These are phyloP conservation scores for Coriolopsis trogii DNA, from an alignment of 1,284 basidiomycete species.

Conservation along the genomic window DNA sequence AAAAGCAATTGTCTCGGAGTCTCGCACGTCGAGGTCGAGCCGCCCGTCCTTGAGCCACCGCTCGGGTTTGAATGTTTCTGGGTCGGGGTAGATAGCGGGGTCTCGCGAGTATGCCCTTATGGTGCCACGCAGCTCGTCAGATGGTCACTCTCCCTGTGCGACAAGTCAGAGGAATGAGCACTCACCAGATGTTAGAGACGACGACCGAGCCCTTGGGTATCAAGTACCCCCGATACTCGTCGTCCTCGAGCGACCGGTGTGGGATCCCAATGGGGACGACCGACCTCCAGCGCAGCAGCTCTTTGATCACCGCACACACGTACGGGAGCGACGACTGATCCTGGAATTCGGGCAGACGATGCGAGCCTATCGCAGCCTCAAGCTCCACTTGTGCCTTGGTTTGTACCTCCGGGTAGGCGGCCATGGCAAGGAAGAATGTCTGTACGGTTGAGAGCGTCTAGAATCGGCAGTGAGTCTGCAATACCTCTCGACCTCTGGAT, in stretches of 20 bases:
- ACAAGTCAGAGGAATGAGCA: background rate
- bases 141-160: background rate
- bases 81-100: slow-evolving; percentile 34
- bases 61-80: slow-evolving; percentile 39
- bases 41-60: slow-evolving; percentile 39
- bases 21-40: slow-evolving; percentile 31
- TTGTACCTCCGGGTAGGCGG: slow-evolving; percentile 38
- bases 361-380: slow-evolving; percentile 20
- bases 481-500: too few species aligned
- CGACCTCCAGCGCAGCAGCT: slow-evolving; percentile 18
- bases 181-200: slow-evolving; percentile 34
- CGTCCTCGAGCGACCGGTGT: slow-evolving; percentile 33
- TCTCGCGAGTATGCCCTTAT: slow-evolving; percentile 30
- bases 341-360: slow-evolving; percentile 39
- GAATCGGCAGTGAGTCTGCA: background rate
- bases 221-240: slow-evolving; percentile 34
- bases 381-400: slow-evolving; percentile 38
- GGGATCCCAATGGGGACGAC: slow-evolving; percentile 29
- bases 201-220: slow-evolving; percentile 33
- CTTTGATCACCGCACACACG: slow-evolving; percentile 15
- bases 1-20: slow-evolving; percentile 35
- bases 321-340: slow-evolving; percentile 32
- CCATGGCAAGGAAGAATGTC: slow-evolving; percentile 40
- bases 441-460: slow-evolving; percentile 21
- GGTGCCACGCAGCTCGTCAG: too few species aligned